Base-by-base conservation (phyloP, 2,329 filamentous ascomycete genomes). In the Colletotrichum falcatum region DNA sequence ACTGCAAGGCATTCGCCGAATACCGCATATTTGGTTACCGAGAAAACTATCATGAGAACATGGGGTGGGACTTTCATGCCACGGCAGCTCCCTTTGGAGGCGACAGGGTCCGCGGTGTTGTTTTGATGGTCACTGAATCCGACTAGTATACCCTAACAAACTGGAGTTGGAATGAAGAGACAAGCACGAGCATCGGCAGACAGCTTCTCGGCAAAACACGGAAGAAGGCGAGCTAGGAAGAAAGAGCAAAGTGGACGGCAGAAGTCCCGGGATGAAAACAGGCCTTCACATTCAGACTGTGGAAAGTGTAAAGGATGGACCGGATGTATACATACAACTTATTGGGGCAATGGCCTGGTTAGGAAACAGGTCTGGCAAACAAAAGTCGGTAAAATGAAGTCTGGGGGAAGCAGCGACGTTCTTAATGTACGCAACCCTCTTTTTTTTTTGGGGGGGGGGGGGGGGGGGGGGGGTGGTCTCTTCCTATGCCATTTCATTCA, bases 281-380 rank as follows among this genome's bases (percentile, higher is more conserved):
- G 35, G 42, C 35, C 35, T 49, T 58, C 63, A 51, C 49, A 63
- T 66, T 70, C 48, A 53, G 48, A 44, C 42, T 33, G 42, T 30
- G 42, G 33, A 28, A 60, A 46, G 63, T 56, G 55, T 51, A 23
- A 66, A 35, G 56, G 67, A 66, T 70, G 26, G 30, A 70, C 51
- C 37, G 44, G n/a, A 28, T 70, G 51, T 56, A 28, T 39, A 39
- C 44, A 58, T 59, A 46, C 49, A 66, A 39, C 56, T 46, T 30
- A 16, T 51, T 35, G 46, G 35, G 39, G 30, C 30, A 7, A 30
- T 12, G 33, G 42, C 54, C 28, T 48, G 39, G 54, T 20, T n/a
- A 12, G 18, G 26, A 56, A 39, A 51, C 44, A 44, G 63, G 14
- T 56, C n/a, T 58, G n/a, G 26, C 26, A 61, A 44, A 30, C 35